Evolutionary conservation across 2,329 filamentous ascomycete genomes (phyloP).

Genomic region (Hirsutella thompsonii): DNA sequence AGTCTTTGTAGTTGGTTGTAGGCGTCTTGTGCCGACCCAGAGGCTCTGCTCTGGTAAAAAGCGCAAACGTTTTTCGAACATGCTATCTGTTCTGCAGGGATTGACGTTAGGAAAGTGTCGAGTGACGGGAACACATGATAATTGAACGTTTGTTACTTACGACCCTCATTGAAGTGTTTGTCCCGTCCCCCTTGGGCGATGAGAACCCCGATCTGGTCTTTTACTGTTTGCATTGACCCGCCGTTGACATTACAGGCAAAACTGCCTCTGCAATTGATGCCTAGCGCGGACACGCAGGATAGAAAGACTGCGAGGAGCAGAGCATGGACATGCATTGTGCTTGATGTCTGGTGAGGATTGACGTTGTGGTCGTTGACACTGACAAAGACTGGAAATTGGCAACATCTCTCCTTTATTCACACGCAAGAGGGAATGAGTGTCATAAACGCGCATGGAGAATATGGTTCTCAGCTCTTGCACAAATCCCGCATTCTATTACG

Average conservation of each 20-base stretch:
- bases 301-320: too few relatives aligned
- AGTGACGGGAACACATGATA: not conserved
- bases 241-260: slow-evolving; percentile 3
- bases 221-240: slow-evolving; percentile 4
- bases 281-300: slow-evolving; percentile 3
- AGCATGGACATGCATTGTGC: too few relatives aligned
- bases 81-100: slow-evolving; percentile 6
- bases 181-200: slow-evolving; percentile 5
- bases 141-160: slow-evolving; percentile 3
- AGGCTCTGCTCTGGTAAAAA: slow-evolving; percentile 8
- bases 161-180: slow-evolving; percentile 4
- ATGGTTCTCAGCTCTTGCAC: too few relatives aligned
- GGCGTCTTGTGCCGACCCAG: slow-evolving; percentile 6
- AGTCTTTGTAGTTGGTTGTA: slow-evolving; percentile 5
- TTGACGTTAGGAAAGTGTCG: not conserved
- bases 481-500: too few relatives aligned
- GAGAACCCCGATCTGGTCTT: slow-evolving; percentile 4
- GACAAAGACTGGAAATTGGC: too few relatives aligned
- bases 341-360: too few relatives aligned
- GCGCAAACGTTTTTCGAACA: slow-evolving; percentile 8
- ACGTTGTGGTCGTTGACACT: too few relatives aligned
- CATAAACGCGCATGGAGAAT: too few relatives aligned
- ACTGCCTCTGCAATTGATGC: slow-evolving; percentile 7
- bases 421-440: too few relatives aligned
- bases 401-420: too few relatives aligned